Base-by-base conservation (phyloP, 2,329 filamentous ascomycete genomes). In the Ceratocystis diversiconidia region DNA sequence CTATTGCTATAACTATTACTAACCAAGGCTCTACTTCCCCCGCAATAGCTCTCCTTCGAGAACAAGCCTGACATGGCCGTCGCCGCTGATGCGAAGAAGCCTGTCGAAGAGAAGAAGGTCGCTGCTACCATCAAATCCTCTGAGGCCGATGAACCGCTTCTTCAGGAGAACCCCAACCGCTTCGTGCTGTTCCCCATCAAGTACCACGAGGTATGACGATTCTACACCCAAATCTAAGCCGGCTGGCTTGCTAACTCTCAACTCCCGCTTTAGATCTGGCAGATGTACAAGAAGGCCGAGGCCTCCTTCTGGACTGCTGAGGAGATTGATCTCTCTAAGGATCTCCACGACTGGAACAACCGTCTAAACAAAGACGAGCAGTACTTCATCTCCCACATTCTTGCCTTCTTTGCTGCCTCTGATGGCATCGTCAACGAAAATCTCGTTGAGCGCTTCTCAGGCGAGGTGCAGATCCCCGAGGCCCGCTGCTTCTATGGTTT, bases 231-330 rank as follows among this genome's bases (percentile, higher is more conserved):
- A 3, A 6, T 3, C 2, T 32, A 52, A 6, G 36, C 41, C 43
- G 15, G 1, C 17, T 19, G 17, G 36, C 61, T 2, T 8, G 25
- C 19, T 30, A 52, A 22, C 41, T 4, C 60, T 17, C 5, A 15
- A 50, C 3, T 22, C 22, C 32, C 12, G 30, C 72, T 12, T 0
- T 12, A 96, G 92, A 95, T 96, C 77, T 99, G 94, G 94, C 92
- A 97, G 78, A 97, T 97, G 92, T 99, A 99, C 85, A 99, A 99
- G 86, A 97, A 97, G 81, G 92, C 92, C 70, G 92, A 99, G 78
- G 94, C 94, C 64, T 97, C 94, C 55, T 99, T 99, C 87, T 99
- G 94, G 94, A 99, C 94, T 52, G 94, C 94, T 63, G 94, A 99
- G 78, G 94, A 99, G 82, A 97, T 99, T 72, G 94, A 99, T 78